Conservation (phyloP, 257 asterid genomes). For the Nicotiana sylvestris region DNA sequence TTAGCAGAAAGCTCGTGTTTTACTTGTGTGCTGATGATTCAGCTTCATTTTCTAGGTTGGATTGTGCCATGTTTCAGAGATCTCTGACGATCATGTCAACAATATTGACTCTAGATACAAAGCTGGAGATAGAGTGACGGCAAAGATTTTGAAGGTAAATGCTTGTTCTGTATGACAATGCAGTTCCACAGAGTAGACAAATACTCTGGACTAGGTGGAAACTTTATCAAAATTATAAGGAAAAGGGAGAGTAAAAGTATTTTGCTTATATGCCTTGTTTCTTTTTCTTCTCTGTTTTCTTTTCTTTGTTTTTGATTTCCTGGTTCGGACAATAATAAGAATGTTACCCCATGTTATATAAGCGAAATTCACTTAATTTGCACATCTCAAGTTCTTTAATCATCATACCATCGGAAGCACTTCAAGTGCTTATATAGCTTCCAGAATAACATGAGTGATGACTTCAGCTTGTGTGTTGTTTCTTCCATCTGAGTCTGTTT, state of each 20-base stretch:
- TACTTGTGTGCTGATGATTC: conserved; percentile 21
- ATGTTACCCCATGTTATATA: neutral
- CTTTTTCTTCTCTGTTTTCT: neutral
- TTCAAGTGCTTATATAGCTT: neutral
- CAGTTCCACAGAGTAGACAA: neutral
- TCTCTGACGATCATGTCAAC: conserved; percentile 67
- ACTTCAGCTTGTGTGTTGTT: neutral
- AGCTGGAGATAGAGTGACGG: conserved; percentile 70
- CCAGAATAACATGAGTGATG: neutral
- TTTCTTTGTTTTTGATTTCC: neutral
- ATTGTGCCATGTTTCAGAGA: conserved; percentile 89
- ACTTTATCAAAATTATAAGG: neutral
- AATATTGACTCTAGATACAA: conserved; percentile 46
- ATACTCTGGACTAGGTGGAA: neutral
- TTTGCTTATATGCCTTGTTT: neutral
- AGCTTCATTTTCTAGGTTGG: conserved; percentile 62
- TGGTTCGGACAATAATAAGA: neutral
- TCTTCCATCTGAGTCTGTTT: neutral
- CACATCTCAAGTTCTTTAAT: neutral
- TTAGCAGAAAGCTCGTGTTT: neutral
- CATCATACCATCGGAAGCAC: neutral
- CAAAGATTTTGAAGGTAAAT: conserved; percentile 82
- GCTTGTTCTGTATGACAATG: conserved; percentile 8
- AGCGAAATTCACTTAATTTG: neutral
- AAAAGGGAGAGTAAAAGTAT: neutral